Evolutionary conservation across 352 stramenopile genomes (phyloP).

Genomic region (Phytophthora kernoviae): DNA sequence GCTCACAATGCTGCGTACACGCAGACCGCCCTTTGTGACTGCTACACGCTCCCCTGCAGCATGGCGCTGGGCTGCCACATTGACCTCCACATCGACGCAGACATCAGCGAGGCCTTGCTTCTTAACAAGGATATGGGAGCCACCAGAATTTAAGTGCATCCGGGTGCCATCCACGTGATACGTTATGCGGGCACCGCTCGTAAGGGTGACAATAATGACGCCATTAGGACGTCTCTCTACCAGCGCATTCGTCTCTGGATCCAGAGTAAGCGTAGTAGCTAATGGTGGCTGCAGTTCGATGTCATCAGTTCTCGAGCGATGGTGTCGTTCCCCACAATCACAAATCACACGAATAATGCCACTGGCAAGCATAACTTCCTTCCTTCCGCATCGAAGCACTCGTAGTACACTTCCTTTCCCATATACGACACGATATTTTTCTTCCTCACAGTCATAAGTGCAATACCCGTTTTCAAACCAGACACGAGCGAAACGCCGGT

Average conservation of each 20-base stretch:
- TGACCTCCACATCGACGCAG: conserved; percentile 73
- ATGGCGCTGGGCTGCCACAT: conserved; percentile 60
- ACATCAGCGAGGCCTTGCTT: conserved; percentile 64
- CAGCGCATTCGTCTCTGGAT: conserved; percentile 73
- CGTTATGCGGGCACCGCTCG: conserved; percentile 54
- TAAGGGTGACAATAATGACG: conserved; percentile 68
- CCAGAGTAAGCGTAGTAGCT: conserved; percentile 44
- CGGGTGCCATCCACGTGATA: conserved; percentile 74
- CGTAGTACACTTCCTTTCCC: conserved; percentile 62
- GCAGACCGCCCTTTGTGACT: conserved; percentile 74
- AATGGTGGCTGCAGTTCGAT: conserved; percentile 6
- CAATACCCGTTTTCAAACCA: background rate
- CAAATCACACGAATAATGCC: conserved; percentile 37
- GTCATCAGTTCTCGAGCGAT: background rate
- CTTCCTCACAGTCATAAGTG: background rate
- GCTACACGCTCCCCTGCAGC: conserved; percentile 59
- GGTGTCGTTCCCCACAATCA: conserved; percentile 9
- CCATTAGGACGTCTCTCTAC: conserved; percentile 55
- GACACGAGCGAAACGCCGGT: background rate
- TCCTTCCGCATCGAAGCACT: conserved; percentile 40
- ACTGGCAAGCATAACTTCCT: conserved; percentile 55
- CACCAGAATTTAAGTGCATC: conserved; percentile 54
- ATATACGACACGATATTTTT: conserved; percentile 53
- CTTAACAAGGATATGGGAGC: conserved; percentile 59
- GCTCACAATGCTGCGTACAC: conserved; percentile 54